Evolutionary conservation across 768 basidiomycete genomes (phyloP).

Genomic region (Trametes maxima): DNA sequence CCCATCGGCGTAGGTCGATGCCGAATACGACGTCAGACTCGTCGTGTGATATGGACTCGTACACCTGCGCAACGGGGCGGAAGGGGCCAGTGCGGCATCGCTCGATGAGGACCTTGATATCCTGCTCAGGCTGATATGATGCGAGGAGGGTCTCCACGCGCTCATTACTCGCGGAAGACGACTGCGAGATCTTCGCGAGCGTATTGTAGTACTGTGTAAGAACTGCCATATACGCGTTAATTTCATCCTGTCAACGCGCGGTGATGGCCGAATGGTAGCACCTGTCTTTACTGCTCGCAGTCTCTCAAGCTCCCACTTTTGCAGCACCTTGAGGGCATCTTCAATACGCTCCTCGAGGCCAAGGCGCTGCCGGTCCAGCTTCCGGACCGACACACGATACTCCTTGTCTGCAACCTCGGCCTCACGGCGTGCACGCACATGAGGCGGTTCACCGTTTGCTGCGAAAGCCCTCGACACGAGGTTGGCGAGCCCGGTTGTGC

Average conservation of each 20-base stretch:
- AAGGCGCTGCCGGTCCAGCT: slow-evolving; percentile 83
- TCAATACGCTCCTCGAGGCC: slow-evolving; percentile 86
- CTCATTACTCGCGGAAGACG: slow-evolving; percentile 64
- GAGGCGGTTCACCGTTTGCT: slow-evolving; percentile 58
- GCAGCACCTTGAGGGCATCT: slow-evolving; percentile 75
- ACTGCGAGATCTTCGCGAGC: slow-evolving; percentile 68
- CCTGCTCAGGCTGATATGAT: slow-evolving; percentile 86
- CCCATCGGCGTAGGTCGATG: slow-evolving; percentile 89
- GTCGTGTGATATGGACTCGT: slow-evolving; percentile 82
- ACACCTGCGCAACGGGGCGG: slow-evolving; percentile 82
- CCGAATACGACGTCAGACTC: slow-evolving; percentile 89
- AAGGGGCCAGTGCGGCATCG: slow-evolving; percentile 93
- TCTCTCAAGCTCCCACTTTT: slow-evolving; percentile 85
- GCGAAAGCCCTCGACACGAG: slow-evolving; percentile 74
- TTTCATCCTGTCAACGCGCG: neutral
- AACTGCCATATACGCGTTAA: slow-evolving; percentile 43
- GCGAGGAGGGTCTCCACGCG: slow-evolving; percentile 76
- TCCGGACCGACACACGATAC: slow-evolving; percentile 80
- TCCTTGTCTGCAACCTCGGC: slow-evolving; percentile 79
- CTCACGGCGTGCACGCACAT: slow-evolving; percentile 72
- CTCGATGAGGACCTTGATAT: slow-evolving; percentile 85
- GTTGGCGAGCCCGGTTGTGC: slow-evolving; percentile 67
- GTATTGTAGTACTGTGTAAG: slow-evolving; percentile 88
- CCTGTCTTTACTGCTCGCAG: slow-evolving; percentile 85
- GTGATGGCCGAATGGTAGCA: slow-evolving; percentile 29